A percentile compares a stretch with the other conserved stretches of the same genome.
These are phyloP conservation scores for Petunia hybrid DNA, from an alignment of 305 asterid species.

Conservation along the genomic window DNA sequence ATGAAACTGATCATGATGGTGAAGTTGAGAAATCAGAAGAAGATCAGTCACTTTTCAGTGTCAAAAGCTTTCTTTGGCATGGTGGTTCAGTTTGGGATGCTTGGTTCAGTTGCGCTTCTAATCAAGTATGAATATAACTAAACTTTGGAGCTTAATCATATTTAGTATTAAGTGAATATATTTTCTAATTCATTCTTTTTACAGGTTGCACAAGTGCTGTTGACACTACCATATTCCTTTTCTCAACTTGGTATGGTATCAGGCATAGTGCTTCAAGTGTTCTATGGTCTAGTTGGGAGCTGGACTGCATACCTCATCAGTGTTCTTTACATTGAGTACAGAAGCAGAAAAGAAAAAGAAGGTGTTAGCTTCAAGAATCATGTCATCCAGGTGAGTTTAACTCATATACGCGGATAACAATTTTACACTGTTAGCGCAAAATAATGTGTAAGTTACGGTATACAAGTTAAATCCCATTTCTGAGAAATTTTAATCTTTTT, in stretches of 20 bases:
- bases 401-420: neutral
- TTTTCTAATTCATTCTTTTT: neutral
- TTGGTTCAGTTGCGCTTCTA: constrained; percentile 95
- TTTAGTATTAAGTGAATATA: too few relatives aligned
- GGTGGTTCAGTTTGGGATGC: constrained; percentile 96
- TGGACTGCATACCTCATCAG: constrained; percentile 96
- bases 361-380: constrained; percentile 91
- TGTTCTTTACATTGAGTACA: constrained; percentile 80
- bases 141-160: neutral
- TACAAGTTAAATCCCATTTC: too few relatives aligned
- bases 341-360: constrained; percentile 85
- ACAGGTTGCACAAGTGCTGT: constrained; percentile 91
- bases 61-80: constrained; percentile 74
- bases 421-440: too few relatives aligned
- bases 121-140: constrained; percentile 55
- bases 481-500: too few relatives aligned
- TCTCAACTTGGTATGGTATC: constrained; percentile 90
- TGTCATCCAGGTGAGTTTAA: constrained; percentile 73
- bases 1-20: constrained; percentile 37
- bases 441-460: too few relatives aligned
- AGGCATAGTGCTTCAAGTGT: constrained; percentile 75
- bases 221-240: constrained; percentile 91
- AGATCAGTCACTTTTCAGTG: constrained; percentile 52
- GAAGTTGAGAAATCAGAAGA: constrained; percentile 35
- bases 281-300: constrained; percentile 85